phyloP scores from a whole-genome alignment of 176 grass and related monocot species.

The Areca catechu region DNA sequence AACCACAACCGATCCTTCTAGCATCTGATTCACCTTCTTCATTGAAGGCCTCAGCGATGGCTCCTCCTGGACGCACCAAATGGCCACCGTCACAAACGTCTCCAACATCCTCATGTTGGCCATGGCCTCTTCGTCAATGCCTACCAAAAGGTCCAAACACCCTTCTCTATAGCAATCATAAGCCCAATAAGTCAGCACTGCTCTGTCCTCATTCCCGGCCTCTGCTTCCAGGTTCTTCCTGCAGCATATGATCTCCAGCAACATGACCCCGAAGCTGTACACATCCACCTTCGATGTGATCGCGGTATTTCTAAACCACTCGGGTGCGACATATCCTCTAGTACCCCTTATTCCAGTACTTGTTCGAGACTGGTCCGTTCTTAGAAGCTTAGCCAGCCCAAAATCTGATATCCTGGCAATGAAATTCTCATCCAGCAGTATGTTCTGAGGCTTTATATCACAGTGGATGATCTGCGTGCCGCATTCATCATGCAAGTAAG shows the following conservation, averaged over 20 bases:
- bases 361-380: slow-evolving; percentile 21
- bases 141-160: slow-evolving; percentile 5
- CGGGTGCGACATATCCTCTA: slow-evolving; percentile 27
- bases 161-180: slow-evolving; percentile 4
- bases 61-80: slow-evolving; percentile 60
- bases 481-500: slow-evolving; percentile 44
- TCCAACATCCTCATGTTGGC: slow-evolving; percentile 16
- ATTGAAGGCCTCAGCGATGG: slow-evolving; percentile 36
- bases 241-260: slow-evolving; percentile 26
- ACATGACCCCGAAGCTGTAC: slow-evolving; percentile 31
- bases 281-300: slow-evolving; percentile 33
- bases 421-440: slow-evolving; percentile 28
- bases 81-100: slow-evolving; percentile 31
- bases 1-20: slow-evolving; percentile 6
- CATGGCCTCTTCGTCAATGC: slow-evolving; percentile 17
- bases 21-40: slow-evolving; percentile 30
- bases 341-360: slow-evolving; percentile 24
- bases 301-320: slow-evolving; percentile 18
- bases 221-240: background rate
- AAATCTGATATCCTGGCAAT: slow-evolving; percentile 30
- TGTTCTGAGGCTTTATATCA: slow-evolving; percentile 34
- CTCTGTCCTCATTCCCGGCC: slow-evolving; percentile 1
- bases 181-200: slow-evolving; percentile 14
- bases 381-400: slow-evolving; percentile 35
- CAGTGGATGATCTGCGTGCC: slow-evolving; percentile 30